Evolutionary conservation across 306 rosid species (phyloP).

Genomic region (Prunus armeniaca): DNA sequence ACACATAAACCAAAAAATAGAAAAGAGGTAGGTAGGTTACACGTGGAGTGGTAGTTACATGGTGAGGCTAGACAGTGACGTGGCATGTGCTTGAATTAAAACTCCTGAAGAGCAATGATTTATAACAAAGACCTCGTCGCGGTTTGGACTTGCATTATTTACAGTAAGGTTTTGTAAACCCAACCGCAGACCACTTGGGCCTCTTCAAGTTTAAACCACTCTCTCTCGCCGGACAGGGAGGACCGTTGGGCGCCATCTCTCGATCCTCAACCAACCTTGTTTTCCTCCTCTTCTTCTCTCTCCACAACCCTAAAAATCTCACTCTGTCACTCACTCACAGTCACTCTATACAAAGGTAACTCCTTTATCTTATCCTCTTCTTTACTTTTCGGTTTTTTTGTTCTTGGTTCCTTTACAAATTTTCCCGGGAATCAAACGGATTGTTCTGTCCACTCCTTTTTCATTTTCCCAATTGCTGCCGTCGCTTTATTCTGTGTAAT

Average conservation of each 20-base stretch:
- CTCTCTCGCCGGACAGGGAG: background rate
- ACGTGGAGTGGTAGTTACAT: too few species aligned
- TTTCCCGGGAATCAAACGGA: conserved; percentile 2
- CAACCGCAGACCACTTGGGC: background rate
- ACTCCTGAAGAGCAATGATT: too few species aligned
- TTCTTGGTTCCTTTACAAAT: too few species aligned
- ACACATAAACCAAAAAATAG: too few species aligned
- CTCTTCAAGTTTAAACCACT: background rate
- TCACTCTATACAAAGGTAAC: conserved; percentile 1
- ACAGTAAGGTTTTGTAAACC: background rate
- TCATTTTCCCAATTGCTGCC: background rate
- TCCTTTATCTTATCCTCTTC: background rate
- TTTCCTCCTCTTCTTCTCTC: background rate
- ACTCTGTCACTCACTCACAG: background rate
- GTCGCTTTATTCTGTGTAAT: background rate
- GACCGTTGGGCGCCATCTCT: background rate
- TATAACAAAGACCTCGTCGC: too few species aligned
- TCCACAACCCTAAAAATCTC: background rate
- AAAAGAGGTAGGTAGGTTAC: too few species aligned
- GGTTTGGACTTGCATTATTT: too few species aligned
- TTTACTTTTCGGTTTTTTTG: background rate
- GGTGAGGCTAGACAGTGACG: too few species aligned
- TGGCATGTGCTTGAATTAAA: too few species aligned
- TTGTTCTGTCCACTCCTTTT: background rate
- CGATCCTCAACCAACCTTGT: too few species aligned